Evolutionary conservation across 306 rosid species (phyloP), one percentile per base, ranked within the genome.

Genomic region (Rosa multiflora): DNA sequence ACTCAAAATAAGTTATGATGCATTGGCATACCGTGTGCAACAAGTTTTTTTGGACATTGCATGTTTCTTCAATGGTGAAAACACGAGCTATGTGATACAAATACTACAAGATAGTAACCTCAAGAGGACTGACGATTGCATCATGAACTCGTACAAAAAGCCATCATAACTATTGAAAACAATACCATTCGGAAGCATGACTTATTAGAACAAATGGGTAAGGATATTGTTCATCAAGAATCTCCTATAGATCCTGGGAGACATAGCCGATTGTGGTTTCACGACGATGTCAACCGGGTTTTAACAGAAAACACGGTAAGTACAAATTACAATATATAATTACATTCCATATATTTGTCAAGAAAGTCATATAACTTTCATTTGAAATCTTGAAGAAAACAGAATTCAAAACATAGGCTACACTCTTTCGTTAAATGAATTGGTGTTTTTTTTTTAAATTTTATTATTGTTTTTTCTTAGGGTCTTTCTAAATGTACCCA

Each of bases 201-300:
- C 64, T 85, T 84, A 51, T 23, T 84, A 20, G 85, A 84, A 73
- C 78, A 82, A 79, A 42, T 84, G 32, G 90, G 88, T 3, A 75
- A 58, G 56, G 78, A 82, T 58, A 74, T 82, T 66, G 83, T 71
- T 71, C 63, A 81, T 47, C 29, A 13, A 62, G 86, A 49, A 49
- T 49, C 83, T 32, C 44, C 40, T 32, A 32, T 32, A 14, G 76
- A 81, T 2, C 83, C 80, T 1, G 58, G 86, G 2, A 76, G 70
- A 74, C 79, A 79, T 1, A 74, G 76, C 26, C 84, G 82, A 39
- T 9, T 87, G 17, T 87, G 77, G 81, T 79, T 72, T 77, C 43
- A 73, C 26, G 70, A 87, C 59, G 79, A 84, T 74, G 85, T 82
- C 63, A 4, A 32, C 44, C 69, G 40, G 35, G 75, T 49, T 5